phyloP scores from a whole-genome alignment of 371 early-diverging fungal species.

The Apophysomyces elegans region DNA sequence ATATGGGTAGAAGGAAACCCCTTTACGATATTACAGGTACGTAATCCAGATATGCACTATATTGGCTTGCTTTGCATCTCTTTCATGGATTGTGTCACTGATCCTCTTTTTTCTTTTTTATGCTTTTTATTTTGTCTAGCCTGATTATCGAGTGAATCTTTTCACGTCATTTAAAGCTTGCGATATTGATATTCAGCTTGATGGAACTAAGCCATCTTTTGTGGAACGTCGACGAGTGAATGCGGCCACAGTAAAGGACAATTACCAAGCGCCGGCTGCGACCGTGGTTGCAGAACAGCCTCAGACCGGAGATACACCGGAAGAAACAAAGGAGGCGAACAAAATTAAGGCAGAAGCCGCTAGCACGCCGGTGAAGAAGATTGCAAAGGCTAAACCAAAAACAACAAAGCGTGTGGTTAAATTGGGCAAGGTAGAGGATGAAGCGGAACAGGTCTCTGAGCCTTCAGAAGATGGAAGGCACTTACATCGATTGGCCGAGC shows the following conservation, averaged over 20 bases:
- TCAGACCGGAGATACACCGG: not conserved
- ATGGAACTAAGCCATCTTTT: conserved; percentile 61
- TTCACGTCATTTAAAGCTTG: conserved; percentile 54
- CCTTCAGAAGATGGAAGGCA: conserved; percentile 28
- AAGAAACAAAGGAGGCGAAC: conserved; percentile 10
- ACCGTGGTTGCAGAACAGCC: conserved; percentile 17
- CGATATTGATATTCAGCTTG: conserved; percentile 56
- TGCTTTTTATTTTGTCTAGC: conserved; percentile 24
- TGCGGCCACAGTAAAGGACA: conserved; percentile 10
- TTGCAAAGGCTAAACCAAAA: conserved; percentile 33
- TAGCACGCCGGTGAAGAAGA: conserved; percentile 9
- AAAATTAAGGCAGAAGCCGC: not conserved
- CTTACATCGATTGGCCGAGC: conserved; percentile 49
- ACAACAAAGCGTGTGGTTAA: conserved; percentile 41
- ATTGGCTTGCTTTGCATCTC: not conserved
- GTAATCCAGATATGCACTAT: conserved; percentile 8
- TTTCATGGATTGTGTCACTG: not conserved
- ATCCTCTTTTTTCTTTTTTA: too few relatives aligned
- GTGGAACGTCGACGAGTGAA: conserved; percentile 49
- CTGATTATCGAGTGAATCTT: conserved; percentile 61
- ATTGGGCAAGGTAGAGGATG: conserved; percentile 26
- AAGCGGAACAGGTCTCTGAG: conserved; percentile 13
- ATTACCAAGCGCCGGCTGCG: conserved; percentile 24
- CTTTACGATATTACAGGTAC: conserved; percentile 57
- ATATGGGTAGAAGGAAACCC: conserved; percentile 69